phyloP scores from a whole-genome alignment of 2,329 filamentous ascomycete species.

The Fusarium sulawesiense region DNA sequence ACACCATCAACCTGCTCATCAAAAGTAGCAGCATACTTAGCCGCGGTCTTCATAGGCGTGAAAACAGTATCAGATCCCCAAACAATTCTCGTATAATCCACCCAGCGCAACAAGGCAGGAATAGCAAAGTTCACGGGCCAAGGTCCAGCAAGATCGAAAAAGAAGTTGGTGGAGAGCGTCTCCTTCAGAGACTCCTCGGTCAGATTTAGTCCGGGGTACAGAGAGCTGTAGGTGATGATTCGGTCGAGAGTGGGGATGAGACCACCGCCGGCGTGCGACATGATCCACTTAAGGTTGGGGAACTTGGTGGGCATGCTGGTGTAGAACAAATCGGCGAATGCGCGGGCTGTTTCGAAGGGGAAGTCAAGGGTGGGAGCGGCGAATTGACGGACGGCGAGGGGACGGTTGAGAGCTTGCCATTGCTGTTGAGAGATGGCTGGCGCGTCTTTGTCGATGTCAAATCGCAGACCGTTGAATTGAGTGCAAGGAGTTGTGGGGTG shows the following conservation, averaged over 20 bases:
- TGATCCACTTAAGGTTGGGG: slow-evolving; percentile 42
- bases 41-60: slow-evolving; percentile 8
- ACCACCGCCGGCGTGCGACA: slow-evolving; percentile 44
- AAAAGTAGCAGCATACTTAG: slow-evolving; percentile 13
- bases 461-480: slow-evolving; percentile 8
- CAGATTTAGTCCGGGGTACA: slow-evolving; percentile 12
- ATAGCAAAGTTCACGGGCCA: slow-evolving; percentile 20
- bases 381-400: slow-evolving; percentile 14
- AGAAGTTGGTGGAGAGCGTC: neutral
- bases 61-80: slow-evolving; percentile 29
- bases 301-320: slow-evolving; percentile 39
- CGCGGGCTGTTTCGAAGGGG: slow-evolving; percentile 28
- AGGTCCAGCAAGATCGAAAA: slow-evolving; percentile 16
- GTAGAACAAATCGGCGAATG: slow-evolving; percentile 38
- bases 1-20: slow-evolving; percentile 12
- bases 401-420: slow-evolving; percentile 23
- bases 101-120: slow-evolving; percentile 16
- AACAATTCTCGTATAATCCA: slow-evolving; percentile 11
- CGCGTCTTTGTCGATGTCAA: neutral
- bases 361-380: slow-evolving; percentile 15
- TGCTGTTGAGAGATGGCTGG: slow-evolving; percentile 4
- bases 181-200: slow-evolving; percentile 20
- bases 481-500: slow-evolving; percentile 23
- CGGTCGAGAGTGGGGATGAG: slow-evolving; percentile 43
- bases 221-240: slow-evolving; percentile 15